A percentile compares a stretch with the other conserved stretches of the same genome.
phyloP scores from a whole-genome alignment of 2,329 filamentous ascomycete species.

The Ilyonectria sp. region DNA sequence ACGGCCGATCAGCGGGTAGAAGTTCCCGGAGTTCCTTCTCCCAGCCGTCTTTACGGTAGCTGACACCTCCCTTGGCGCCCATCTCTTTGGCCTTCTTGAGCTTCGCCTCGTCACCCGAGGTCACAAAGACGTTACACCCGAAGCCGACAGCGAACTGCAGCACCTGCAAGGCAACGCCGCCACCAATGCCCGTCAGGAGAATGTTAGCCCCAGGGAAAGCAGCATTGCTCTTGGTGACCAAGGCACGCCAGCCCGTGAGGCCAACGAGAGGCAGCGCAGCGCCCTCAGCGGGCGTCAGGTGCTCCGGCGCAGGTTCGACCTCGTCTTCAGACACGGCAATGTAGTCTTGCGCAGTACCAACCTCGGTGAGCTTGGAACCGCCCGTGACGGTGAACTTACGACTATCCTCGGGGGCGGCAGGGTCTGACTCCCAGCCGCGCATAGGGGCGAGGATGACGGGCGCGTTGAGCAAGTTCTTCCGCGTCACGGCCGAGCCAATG shows the following conservation, averaged over 20 bases:
- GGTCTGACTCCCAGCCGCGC: conserved; percentile 81
- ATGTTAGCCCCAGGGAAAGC: conserved; percentile 79
- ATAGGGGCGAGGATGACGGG: conserved; percentile 85
- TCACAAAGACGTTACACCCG: conserved; percentile 86
- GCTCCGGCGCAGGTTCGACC: conserved; percentile 81
- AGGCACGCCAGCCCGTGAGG: conserved; percentile 88
- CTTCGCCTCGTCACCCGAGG: conserved; percentile 81
- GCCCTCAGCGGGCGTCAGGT: conserved; percentile 81
- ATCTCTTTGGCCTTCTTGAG: conserved; percentile 79
- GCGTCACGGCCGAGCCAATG: conserved; percentile 66
- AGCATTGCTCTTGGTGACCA: conserved; percentile 83
- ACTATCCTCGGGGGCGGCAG: conserved; percentile 79
- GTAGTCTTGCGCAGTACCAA: conserved; percentile 83
- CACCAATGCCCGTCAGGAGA: conserved; percentile 91
- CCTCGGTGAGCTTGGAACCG: conserved; percentile 71
- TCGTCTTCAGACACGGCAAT: conserved; percentile 79
- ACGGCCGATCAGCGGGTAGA: conserved; percentile 77
- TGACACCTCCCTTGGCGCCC: conserved; percentile 87
- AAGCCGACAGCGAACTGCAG: conserved; percentile 84
- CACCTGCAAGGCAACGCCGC: conserved; percentile 88
- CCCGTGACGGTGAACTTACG: conserved; percentile 76
- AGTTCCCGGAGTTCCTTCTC: conserved; percentile 79
- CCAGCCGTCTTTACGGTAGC: conserved; percentile 85
- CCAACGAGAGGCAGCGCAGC: conserved; percentile 90
- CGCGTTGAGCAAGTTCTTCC: conserved; percentile 67